These are phyloP conservation scores for Massospora cicadina DNA, from an alignment of 371 early-diverging fungal genomes.

Conservation along the genomic window DNA sequence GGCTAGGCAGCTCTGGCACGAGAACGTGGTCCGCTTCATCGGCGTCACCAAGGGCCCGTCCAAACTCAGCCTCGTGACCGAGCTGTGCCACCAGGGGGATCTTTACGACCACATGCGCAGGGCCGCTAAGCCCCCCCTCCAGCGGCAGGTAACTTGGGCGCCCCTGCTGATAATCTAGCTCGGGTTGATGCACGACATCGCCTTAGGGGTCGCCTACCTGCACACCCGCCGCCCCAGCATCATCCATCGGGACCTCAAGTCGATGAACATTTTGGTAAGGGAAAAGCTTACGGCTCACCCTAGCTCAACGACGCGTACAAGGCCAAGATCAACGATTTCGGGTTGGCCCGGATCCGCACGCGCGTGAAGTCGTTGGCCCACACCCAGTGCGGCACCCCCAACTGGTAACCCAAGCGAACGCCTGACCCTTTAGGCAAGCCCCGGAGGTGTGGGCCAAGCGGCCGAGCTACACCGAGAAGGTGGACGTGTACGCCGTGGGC, in stretches of 20 bases:
- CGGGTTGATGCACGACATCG: slow-evolving; percentile 69
- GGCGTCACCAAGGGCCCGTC: slow-evolving; percentile 47
- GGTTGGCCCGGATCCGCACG: slow-evolving; percentile 51
- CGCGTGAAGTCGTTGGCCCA: slow-evolving; percentile 43
- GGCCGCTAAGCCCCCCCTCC: slow-evolving; percentile 37
- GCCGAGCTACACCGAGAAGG: slow-evolving; percentile 57
- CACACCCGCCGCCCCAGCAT: slow-evolving; percentile 32
- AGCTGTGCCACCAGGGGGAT: slow-evolving; percentile 55
- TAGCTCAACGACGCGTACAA: slow-evolving; percentile 40
- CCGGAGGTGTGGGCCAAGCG: slow-evolving; percentile 56
- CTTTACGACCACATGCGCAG: slow-evolving; percentile 53
- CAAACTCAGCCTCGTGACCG: slow-evolving; percentile 53
- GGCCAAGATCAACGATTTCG: slow-evolving; percentile 67
- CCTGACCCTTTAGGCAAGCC: slow-evolving; percentile 19
- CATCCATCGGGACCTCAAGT: slow-evolving; percentile 61
- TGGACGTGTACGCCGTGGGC: slow-evolving; percentile 50
- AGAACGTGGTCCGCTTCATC: slow-evolving; percentile 55
- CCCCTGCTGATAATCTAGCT: slow-evolving; percentile 17
- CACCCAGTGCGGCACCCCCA: slow-evolving; percentile 56
- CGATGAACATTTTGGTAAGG: slow-evolving; percentile 58
- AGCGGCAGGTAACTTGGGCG: slow-evolving; percentile 23
- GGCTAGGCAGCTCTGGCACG: slow-evolving; percentile 48
- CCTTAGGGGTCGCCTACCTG: slow-evolving; percentile 39
- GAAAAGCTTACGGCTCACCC: background rate
- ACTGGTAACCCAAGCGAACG: slow-evolving; percentile 33